phyloP scores from a whole-genome alignment of 2,329 filamentous ascomycete genomes.

The Talaromyces albobiverticillius region DNA sequence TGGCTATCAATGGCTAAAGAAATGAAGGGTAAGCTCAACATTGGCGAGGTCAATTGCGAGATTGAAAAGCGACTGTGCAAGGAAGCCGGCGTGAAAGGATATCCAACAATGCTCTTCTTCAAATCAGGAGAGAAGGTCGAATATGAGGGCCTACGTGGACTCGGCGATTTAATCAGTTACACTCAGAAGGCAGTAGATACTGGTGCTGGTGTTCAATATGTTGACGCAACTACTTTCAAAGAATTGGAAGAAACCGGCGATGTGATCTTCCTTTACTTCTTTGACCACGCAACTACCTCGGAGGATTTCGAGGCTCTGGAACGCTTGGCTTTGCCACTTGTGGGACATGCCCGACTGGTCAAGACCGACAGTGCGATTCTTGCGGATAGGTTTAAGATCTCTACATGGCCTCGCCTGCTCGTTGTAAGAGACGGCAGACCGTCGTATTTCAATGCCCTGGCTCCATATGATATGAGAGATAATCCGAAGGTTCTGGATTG shows the following conservation, averaged over 20 bases:
- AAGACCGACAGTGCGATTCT: slow-evolving; percentile 80
- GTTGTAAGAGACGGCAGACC: slow-evolving; percentile 86
- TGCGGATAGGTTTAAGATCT: slow-evolving; percentile 85
- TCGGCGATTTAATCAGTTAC: slow-evolving; percentile 86
- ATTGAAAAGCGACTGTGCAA: slow-evolving; percentile 84
- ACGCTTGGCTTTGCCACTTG: slow-evolving; percentile 78
- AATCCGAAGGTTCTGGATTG: slow-evolving; percentile 75
- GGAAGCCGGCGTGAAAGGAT: slow-evolving; percentile 74
- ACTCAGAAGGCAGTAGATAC: slow-evolving; percentile 81
- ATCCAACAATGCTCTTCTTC: slow-evolving; percentile 91
- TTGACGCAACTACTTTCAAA: slow-evolving; percentile 72
- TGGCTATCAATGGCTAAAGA: slow-evolving; percentile 89
- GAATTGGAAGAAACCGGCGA: slow-evolving; percentile 88
- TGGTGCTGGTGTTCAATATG: slow-evolving; percentile 72
- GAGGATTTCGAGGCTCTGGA: slow-evolving; percentile 92
- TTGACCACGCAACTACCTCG: slow-evolving; percentile 87
- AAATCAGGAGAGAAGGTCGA: slow-evolving; percentile 86
- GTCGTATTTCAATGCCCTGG: slow-evolving; percentile 83
- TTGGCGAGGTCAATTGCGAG: slow-evolving; percentile 96
- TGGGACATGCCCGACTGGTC: slow-evolving; percentile 87
- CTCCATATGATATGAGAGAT: slow-evolving; percentile 90
- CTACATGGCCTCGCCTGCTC: slow-evolving; percentile 90
- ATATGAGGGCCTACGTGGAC: slow-evolving; percentile 84
- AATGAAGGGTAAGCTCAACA: slow-evolving; percentile 83
- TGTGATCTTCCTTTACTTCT: slow-evolving; percentile 96